Evolutionary conservation across 176 grass and related monocot genomes (phyloP).

Genomic region (Phoenix dactylifera): DNA sequence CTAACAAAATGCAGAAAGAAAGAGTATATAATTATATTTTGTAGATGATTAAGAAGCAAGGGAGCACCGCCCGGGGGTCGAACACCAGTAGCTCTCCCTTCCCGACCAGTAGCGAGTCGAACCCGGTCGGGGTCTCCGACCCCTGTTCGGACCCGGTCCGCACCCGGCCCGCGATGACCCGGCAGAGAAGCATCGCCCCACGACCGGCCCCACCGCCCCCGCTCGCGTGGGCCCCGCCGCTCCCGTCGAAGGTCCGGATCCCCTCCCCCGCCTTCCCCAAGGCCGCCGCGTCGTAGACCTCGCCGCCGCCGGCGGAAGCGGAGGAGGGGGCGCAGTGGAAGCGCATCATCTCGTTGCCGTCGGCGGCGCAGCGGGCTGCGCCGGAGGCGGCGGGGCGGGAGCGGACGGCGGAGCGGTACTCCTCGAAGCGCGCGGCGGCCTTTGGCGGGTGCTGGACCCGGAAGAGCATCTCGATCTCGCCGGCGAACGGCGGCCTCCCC

Average conservation of each 20-base stretch:
- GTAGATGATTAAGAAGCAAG: constrained; percentile 94
- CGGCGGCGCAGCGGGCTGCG: constrained; percentile 50
- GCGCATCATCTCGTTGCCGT: constrained; percentile 94
- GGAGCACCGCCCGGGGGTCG: constrained; percentile 70
- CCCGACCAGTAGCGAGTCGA: constrained; percentile 49
- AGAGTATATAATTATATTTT: constrained; percentile 31
- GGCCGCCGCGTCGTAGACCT: constrained; percentile 13
- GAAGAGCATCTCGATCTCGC: constrained; percentile 87
- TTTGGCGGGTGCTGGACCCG: constrained; percentile 67
- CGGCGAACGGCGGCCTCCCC: constrained; percentile 34
- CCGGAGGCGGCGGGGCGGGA: constrained; percentile 22
- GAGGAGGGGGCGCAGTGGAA: constrained; percentile 32
- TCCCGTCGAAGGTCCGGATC: constrained; percentile 64
- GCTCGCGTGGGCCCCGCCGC: constrained; percentile 69
- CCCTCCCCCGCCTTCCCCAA: constrained; percentile 7
- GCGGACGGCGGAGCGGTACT: constrained; percentile 57
- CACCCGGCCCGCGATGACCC: constrained; percentile 71
- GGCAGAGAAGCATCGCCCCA: constrained; percentile 82
- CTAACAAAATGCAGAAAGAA: too few relatives aligned
- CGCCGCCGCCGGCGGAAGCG: neutral
- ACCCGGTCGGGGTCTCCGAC: constrained; percentile 12
- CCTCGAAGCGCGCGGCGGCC: constrained; percentile 71
- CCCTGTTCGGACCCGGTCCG: neutral
- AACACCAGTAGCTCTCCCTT: constrained; percentile 79
- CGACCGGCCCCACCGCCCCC: constrained; percentile 29